Base-by-base conservation (phyloP, 768 basidiomycete genomes). In the Amanita molliuscula region DNA sequence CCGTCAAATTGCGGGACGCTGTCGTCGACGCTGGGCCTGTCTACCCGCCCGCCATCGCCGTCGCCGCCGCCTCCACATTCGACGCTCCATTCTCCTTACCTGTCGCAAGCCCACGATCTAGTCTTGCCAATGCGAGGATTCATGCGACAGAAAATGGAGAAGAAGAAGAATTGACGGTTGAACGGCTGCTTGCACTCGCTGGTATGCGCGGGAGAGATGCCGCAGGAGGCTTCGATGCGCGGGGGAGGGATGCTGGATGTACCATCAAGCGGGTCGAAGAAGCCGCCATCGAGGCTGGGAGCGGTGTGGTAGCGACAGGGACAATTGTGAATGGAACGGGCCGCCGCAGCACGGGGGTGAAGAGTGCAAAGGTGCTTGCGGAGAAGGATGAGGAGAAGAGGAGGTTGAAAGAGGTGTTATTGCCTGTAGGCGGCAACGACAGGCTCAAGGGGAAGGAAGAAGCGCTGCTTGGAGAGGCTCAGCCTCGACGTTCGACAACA, bases 261-360 rank as follows among this genome's bases (percentile, higher is more conserved):
- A 50, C 41, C 5, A 31, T 50, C 18, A 50, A 50, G 29, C 26
- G 20, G 10, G 48, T 50, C 9, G 48, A 36, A 26, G 41, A 31
- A 31, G 4, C 31, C 13, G 31, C 13, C 31, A 3, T 31, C 13
- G 31, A 31, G 31, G 2, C 31, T 31, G 31, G 31, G 31, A 13
- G 31, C 4, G 29, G 29, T 31, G 29, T 6, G 8, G 29, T 29
- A 10, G 26, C 6, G 35, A 10, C 6, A 7, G 21, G 28, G 8
- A 10, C 15, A 8, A 3, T 38, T 15, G 47, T 31, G 35, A 48
- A 28, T 8, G 35, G n/a, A 37, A 38, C 8, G 8, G 23, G 47
- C 13, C 20, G 42, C 36, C 6, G 47, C n/a, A 34, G 44, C 7
- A 15, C 23, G 35, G 16, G 31, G 15, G 13, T 15, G 15, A 15